Evolutionary conservation across 768 basidiomycete genomes (phyloP).

Genomic region (Boletus rex-veris): DNA sequence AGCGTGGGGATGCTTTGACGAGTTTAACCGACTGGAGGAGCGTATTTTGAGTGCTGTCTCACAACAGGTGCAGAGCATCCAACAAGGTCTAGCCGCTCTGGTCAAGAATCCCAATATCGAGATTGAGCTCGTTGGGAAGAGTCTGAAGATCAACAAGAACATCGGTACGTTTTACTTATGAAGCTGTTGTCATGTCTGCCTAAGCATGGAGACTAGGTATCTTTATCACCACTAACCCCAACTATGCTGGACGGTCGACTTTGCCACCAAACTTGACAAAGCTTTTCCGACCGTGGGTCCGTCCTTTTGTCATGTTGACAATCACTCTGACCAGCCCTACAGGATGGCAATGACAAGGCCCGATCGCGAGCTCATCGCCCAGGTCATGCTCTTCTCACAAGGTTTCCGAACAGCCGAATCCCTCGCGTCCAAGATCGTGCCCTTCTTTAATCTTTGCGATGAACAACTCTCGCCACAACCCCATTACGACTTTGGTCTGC

Average conservation of each 20-base stretch:
- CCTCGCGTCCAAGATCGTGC: constrained; percentile 97
- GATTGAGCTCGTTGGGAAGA: constrained; percentile 95
- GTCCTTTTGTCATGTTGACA: not conserved
- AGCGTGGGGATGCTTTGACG: constrained; percentile 98
- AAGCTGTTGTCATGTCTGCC: not conserved
- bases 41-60: constrained; percentile 97
- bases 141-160: constrained; percentile 86
- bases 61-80: constrained; percentile 98
- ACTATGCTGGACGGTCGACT: constrained; percentile 95
- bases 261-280: constrained; percentile 87
- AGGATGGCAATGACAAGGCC: constrained; percentile 99
- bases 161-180: constrained; percentile 55
- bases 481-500: constrained; percentile 98
- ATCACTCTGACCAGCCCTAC: constrained; percentile 11
- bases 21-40: constrained; percentile 97
- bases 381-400: constrained; percentile 99
- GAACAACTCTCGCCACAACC: constrained; percentile 96
- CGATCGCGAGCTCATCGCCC: constrained; percentile 96
- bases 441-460: constrained; percentile 98
- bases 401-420: constrained; percentile 98
- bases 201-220: constrained; percentile 55
- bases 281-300: constrained; percentile 82
- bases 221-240: constrained; percentile 99
- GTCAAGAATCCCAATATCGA: constrained; percentile 83
- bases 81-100: constrained; percentile 85